A percentile compares a stretch with the other conserved stretches of the same genome.
phyloP scores from a whole-genome alignment of 1,139 yeast genomes.

The Dujonia santamariae region DNA sequence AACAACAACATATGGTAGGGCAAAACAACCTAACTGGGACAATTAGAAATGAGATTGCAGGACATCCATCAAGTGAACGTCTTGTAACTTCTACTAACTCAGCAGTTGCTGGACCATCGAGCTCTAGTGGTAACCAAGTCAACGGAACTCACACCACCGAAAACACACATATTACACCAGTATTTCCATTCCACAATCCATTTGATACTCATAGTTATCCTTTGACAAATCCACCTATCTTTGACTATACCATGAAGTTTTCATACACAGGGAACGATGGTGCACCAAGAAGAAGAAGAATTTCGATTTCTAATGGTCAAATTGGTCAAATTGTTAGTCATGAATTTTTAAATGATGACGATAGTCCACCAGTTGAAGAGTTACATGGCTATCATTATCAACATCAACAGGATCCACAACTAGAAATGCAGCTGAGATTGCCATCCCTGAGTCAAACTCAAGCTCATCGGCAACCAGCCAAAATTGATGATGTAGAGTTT shows the following conservation, averaged over 20 bases:
- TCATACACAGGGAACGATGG: slow-evolving; percentile 39
- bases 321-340: slow-evolving; percentile 63
- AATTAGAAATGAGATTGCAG: neutral
- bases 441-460: slow-evolving; percentile 10
- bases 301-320: slow-evolving; percentile 78
- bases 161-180: neutral
- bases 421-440: slow-evolving; percentile 3
- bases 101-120: neutral
- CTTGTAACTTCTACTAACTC: neutral
- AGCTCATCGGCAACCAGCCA: slow-evolving; percentile 10
- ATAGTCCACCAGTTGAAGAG: slow-evolving; percentile 17
- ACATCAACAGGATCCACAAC: slow-evolving; percentile 5
- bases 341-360: slow-evolving; percentile 37
- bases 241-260: slow-evolving; percentile 51
- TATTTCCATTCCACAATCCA: slow-evolving; percentile 26
- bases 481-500: neutral
- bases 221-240: slow-evolving; percentile 62
- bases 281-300: slow-evolving; percentile 52
- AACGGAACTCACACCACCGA: neutral
- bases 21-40: too few species aligned
- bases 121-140: neutral
- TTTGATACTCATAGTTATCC: slow-evolving; percentile 51
- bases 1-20: slow-evolving; percentile 3
- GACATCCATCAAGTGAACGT: neutral
- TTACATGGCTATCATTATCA: too few species aligned